These are phyloP conservation scores for Dalbergia oliveri DNA, from an alignment of 306 rosid species.

Conservation along the genomic window DNA sequence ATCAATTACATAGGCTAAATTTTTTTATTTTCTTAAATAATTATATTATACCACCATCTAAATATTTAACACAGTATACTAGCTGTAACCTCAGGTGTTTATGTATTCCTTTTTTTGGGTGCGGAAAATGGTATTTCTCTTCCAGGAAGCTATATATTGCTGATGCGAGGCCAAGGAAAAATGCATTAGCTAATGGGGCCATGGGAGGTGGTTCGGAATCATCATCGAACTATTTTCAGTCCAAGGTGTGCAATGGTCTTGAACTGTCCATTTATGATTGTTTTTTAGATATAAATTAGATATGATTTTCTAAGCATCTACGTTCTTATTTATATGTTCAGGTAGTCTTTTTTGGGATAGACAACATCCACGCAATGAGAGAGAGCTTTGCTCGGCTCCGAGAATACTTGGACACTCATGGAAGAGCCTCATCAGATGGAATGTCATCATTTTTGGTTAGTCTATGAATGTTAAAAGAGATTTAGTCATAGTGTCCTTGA, in stretches of 20 bases:
- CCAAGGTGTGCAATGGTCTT: slow-evolving; percentile 71
- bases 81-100: neutral
- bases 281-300: slow-evolving; percentile 34
- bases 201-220: slow-evolving; percentile 99
- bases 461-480: slow-evolving; percentile 43
- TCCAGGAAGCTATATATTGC: slow-evolving; percentile 92
- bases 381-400: slow-evolving; percentile 94
- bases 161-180: slow-evolving; percentile 97
- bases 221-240: slow-evolving; percentile 89
- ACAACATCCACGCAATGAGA: slow-evolving; percentile 98
- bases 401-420: slow-evolving; percentile 91
- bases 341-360: slow-evolving; percentile 96
- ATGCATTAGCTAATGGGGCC: slow-evolving; percentile 98
- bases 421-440: slow-evolving; percentile 93
- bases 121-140: slow-evolving; percentile 22
- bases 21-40: slow-evolving; percentile 11
- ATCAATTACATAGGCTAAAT: neutral
- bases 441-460: slow-evolving; percentile 96
- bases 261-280: slow-evolving; percentile 42
- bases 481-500: slow-evolving; percentile 28
- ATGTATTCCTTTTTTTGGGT: neutral
- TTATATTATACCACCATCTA: slow-evolving; percentile 1
- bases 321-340: slow-evolving; percentile 46
- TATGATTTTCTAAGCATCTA: slow-evolving; percentile 23
- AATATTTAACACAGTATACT: slow-evolving; percentile 19